A percentile compares a stretch with the other conserved stretches of the same genome.
Conservation (phyloP, 73 alveolate genomes). For the Stentor coeruleus region DNA sequence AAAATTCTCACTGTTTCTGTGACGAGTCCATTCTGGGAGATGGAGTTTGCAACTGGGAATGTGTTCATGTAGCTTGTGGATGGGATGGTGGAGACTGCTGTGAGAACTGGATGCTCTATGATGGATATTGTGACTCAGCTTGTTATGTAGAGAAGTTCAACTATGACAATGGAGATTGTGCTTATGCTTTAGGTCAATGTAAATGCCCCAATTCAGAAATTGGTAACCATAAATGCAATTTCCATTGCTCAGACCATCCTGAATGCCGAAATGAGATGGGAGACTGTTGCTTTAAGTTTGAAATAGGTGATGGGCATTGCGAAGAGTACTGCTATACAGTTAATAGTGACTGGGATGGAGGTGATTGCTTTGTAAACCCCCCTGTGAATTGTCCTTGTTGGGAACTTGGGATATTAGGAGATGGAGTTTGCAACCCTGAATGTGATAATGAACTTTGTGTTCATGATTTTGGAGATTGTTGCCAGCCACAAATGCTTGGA, state of each 20-base stretch:
- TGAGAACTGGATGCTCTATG: not conserved
- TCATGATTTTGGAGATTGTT: too few relatives aligned
- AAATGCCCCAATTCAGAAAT: not conserved
- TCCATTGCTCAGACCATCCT: not conserved
- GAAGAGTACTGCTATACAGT: not conserved
- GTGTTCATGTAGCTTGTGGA: not conserved
- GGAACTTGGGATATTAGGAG: too few relatives aligned
- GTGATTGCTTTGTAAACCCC: not conserved
- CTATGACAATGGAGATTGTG: not conserved
- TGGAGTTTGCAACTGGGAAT: conserved; percentile 4
- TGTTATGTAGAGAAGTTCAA: not conserved
- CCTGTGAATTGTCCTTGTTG: too few relatives aligned
- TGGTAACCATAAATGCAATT: not conserved
- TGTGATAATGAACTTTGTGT: too few relatives aligned
- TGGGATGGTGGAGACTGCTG: not conserved
- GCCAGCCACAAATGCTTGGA: too few relatives aligned
- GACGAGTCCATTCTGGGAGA: not conserved
- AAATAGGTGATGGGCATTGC: not conserved
- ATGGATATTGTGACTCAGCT: conserved; percentile 1
- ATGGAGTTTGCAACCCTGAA: too few relatives aligned
- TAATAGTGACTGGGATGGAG: not conserved
- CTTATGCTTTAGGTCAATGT: not conserved
- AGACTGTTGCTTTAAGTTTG: not conserved
- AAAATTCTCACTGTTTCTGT: not conserved
- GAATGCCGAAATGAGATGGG: not conserved